Base-by-base conservation (phyloP, 1,284 basidiomycete species). In the Volvariella volvacea region DNA sequence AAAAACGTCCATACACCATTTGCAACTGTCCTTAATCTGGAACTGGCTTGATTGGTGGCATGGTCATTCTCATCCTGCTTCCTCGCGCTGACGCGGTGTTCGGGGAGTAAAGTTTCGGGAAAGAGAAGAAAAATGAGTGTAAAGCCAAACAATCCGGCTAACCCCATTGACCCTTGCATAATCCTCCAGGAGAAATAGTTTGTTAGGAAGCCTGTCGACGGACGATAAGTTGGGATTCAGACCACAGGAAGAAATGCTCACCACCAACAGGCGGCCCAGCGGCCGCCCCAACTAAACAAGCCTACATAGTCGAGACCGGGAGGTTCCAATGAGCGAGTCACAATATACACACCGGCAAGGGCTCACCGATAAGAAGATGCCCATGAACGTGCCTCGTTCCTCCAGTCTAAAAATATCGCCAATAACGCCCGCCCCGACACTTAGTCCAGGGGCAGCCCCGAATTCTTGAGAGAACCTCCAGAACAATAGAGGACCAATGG, bases 141-240 rank as follows among this genome's bases (percentile, higher is more conserved):
- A 22, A 79, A 64, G 1, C 72, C 67, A 2, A 73, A 46, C 0
- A 72, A 49, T 3, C 73, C 74, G 28, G 67, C 54, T 25, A 63
- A 61, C 6, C 34, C 34, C n/a, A 36, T 6, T 20, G 19, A 20
- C 8, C 4, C 6, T 59, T 91, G 86, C 57, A 84, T 78, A 1
- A 73, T 56, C 2, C 86, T 73, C 88, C 88, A 91, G 0, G 84
- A 81, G 32, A 67, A 68, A 49, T 80, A 80, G 43, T 78, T 62
- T 0, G 79, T 66, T 0, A 68, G 62, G 16, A 67, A 21, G 31
- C 77, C 78, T 62, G 44, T 16, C 10, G 12, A 41, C 34, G 17
- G 7, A 31, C 16, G 20, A 17, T 44, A 36, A 7, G 12, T 28
- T 28, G 25, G 6, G 12, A 28, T 12, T 6, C 25, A 28, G 6